Conservation (phyloP, 352 stramenopile genomes). For the Stramenopiles sp. region DNA sequence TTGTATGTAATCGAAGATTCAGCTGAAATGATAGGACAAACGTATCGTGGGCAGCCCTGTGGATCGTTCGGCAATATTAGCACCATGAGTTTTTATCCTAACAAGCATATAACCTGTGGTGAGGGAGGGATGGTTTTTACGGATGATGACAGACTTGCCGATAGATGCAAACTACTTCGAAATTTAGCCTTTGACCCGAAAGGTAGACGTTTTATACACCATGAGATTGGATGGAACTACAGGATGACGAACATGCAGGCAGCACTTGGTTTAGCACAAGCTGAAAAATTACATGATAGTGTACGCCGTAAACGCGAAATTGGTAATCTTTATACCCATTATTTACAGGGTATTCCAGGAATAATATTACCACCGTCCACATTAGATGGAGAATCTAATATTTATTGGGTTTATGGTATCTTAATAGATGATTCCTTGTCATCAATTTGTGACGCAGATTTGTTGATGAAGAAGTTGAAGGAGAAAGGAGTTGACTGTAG, state of each 20-base stretch:
- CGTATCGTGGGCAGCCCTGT: background rate
- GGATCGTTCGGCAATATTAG: background rate
- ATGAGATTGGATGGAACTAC: background rate
- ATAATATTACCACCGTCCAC: too few species aligned
- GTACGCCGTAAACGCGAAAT: background rate
- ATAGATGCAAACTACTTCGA: background rate
- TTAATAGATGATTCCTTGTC: too few species aligned
- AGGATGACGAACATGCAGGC: background rate
- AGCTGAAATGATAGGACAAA: slow-evolving; percentile 4
- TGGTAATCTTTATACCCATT: background rate
- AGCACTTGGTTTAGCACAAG: background rate
- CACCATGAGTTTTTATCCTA: slow-evolving; percentile 14
- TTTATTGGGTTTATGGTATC: too few species aligned
- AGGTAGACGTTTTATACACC: background rate
- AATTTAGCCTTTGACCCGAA: background rate
- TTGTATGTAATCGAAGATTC: slow-evolving; percentile 13
- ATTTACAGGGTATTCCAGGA: too few species aligned
- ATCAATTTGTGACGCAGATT: too few species aligned
- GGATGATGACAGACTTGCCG: background rate
- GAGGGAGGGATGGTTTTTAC: slow-evolving; percentile 13
- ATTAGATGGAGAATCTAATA: too few species aligned
- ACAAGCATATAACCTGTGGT: background rate
- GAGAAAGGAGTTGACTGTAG: too few species aligned
- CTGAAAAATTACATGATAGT: background rate
- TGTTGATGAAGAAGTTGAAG: too few species aligned